phyloP scores from a whole-genome alignment of 2,329 filamentous ascomycete species.

The Neofusicoccum cordaticola region DNA sequence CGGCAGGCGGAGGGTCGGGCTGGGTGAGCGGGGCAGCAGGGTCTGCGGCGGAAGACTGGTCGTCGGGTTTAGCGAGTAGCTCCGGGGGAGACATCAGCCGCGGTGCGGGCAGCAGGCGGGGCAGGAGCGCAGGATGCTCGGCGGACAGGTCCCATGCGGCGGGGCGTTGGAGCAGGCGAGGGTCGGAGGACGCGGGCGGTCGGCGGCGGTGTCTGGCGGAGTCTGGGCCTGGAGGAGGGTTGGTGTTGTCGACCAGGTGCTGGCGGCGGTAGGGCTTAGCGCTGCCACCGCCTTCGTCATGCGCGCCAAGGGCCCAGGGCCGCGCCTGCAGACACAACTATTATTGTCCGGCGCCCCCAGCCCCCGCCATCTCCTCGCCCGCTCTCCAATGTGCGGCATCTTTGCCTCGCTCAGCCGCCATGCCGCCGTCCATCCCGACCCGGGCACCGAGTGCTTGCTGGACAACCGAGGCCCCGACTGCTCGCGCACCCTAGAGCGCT shows the following conservation, averaged over 20 bases:
- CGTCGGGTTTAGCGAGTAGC: slow-evolving; percentile 13
- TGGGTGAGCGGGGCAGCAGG: slow-evolving; percentile 4
- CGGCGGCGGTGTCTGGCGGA: not conserved
- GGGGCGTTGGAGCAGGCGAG: not conserved
- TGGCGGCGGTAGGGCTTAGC: slow-evolving; percentile 14
- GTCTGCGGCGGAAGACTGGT: slow-evolving; percentile 3
- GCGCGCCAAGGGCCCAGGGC: not conserved
- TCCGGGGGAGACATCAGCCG: slow-evolving; percentile 15
- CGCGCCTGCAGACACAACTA: not conserved
- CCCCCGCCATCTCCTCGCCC: not conserved
- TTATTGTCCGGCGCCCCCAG: not conserved
- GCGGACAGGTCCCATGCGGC: slow-evolving; percentile 2
- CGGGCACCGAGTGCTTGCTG: slow-evolving; percentile 27
- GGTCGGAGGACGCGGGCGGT: not conserved
- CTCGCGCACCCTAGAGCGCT: slow-evolving; percentile 21
- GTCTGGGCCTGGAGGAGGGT: not conserved
- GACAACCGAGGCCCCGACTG: slow-evolving; percentile 34
- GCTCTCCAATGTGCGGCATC: slow-evolving; percentile 44
- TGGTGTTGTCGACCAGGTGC: slow-evolving; percentile 1
- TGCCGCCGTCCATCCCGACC: slow-evolving; percentile 25
- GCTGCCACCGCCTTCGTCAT: slow-evolving; percentile 7
- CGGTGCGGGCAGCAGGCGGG: slow-evolving; percentile 10
- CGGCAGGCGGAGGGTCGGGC: not conserved
- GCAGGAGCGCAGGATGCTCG: not conserved
- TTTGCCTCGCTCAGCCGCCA: slow-evolving; percentile 48